A percentile compares a stretch with the other conserved stretches of the same genome.
Evolutionary conservation across 139 green algal genomes (phyloP).

Genomic region (Coelastrella sp.): DNA sequence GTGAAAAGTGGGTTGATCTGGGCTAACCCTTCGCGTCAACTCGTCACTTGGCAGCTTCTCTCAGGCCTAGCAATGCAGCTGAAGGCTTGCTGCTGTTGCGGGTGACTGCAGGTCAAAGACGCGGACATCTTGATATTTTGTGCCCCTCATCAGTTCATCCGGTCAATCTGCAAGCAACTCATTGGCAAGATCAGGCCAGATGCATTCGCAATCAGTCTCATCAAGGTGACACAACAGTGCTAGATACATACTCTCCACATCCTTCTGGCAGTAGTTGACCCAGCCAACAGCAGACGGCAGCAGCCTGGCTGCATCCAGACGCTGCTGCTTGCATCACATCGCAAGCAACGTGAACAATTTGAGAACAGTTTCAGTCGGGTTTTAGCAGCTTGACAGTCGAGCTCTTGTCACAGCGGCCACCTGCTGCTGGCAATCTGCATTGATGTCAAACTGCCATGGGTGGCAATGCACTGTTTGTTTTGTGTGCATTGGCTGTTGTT

Average conservation of each 20-base stretch:
- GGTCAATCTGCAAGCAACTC: constrained; percentile 68
- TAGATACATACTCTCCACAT: not conserved
- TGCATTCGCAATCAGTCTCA: constrained; percentile 77
- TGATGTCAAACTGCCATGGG: not conserved
- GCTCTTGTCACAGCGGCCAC: no score
- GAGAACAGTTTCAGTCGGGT: no score
- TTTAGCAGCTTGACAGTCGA: no score
- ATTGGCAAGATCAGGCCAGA: constrained; percentile 55
- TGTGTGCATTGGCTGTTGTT: not conserved
- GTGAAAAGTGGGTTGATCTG: not conserved
- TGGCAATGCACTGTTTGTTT: not conserved
- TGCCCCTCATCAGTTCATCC: constrained; percentile 73
- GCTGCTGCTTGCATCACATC: no score
- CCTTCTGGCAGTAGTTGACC: no score
- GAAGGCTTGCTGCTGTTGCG: not conserved
- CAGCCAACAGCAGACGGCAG: no score
- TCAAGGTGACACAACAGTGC: constrained; percentile 56
- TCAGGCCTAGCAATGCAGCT: not conserved
- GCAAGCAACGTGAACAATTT: no score
- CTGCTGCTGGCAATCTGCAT: not conserved
- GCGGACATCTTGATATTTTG: constrained; percentile 49
- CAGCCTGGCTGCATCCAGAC: no score
- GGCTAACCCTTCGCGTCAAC: not conserved
- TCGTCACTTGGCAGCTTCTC: not conserved
- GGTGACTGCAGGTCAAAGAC: constrained; percentile 19